These are phyloP conservation scores for Astragalus glycyphyllos DNA, from an alignment of 306 rosid genomes.

Conservation along the genomic window DNA sequence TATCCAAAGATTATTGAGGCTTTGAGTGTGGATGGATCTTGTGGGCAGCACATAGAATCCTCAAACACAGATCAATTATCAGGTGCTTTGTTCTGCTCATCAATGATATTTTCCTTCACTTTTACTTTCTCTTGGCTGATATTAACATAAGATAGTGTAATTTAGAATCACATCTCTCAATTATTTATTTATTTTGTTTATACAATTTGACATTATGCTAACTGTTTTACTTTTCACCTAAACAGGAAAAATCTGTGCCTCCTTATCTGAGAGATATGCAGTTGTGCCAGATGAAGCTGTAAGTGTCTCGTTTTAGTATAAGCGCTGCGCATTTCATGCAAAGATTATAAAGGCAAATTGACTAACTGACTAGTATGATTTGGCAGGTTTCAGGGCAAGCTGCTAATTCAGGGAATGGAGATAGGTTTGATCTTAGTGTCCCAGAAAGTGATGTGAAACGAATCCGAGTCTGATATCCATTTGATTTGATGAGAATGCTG, in stretches of 20 bases:
- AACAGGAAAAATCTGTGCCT: slow-evolving; percentile 70
- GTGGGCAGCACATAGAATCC: slow-evolving; percentile 76
- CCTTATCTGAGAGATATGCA: slow-evolving; percentile 87
- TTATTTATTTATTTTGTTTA: background rate
- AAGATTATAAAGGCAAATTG: slow-evolving; percentile 6
- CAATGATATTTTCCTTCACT: slow-evolving; percentile 2
- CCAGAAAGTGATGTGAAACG: slow-evolving; percentile 75
- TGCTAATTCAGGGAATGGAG: slow-evolving; percentile 49
- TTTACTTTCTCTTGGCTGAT: background rate
- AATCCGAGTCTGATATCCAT: slow-evolving; percentile 51
- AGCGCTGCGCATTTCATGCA: slow-evolving; percentile 22
- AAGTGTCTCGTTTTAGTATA: slow-evolving; percentile 48
- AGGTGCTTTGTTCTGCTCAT: slow-evolving; percentile 59
- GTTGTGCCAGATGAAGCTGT: slow-evolving; percentile 95
- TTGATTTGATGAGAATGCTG: slow-evolving; percentile 15
- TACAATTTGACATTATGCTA: slow-evolving; percentile 21
- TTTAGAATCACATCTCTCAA: background rate
- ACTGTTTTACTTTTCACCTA: background rate
- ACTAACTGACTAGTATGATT: slow-evolving; percentile 43
- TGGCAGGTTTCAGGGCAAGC: slow-evolving; percentile 68
- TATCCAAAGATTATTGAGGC: slow-evolving; percentile 76
- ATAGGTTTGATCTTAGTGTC: slow-evolving; percentile 74
- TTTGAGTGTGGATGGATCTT: slow-evolving; percentile 87
- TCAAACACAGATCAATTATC: slow-evolving; percentile 68
- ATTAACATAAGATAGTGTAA: slow-evolving; percentile 6